Evolutionary conservation across 176 grass and related monocot species (phyloP).

Genomic region (Carex pumila): DNA sequence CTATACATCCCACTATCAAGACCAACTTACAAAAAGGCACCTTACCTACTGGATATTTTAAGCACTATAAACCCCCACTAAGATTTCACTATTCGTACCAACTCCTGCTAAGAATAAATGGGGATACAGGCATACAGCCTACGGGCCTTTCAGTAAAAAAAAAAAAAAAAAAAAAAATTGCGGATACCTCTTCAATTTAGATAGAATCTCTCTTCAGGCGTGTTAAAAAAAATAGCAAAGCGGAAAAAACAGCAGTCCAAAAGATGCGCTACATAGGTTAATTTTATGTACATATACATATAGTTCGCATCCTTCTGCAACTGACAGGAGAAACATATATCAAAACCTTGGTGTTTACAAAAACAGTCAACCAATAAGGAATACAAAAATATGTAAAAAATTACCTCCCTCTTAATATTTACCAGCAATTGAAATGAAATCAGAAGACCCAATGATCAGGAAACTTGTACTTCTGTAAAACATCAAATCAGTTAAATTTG

Average conservation of each 20-base stretch:
- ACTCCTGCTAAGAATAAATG: not conserved
- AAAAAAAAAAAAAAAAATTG: not conserved
- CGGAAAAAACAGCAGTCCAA: not conserved
- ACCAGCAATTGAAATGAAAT: not conserved
- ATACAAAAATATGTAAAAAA: not conserved
- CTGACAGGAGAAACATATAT: not conserved
- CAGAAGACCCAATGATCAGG: slow-evolving; percentile 21
- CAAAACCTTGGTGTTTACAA: not conserved
- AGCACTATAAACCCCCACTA: slow-evolving; percentile 2
- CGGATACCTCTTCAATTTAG: not conserved
- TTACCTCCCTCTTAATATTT: not conserved
- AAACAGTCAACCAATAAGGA: not conserved
- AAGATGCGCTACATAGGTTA: not conserved
- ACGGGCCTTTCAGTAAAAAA: too few relatives aligned
- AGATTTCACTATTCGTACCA: slow-evolving; percentile 1
- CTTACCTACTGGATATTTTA: not conserved
- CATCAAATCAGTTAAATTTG: not conserved
- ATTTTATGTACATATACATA: not conserved
- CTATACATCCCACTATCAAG: not conserved
- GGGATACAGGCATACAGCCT: not conserved
- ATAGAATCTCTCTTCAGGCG: not conserved
- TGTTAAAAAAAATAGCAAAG: not conserved
- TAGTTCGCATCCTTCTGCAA: not conserved
- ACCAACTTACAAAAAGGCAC: slow-evolving; percentile 2
- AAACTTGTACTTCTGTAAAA: slow-evolving; percentile 10